Conservation (phyloP, 805 yeast species). For the Metschnikowia cubensis region DNA sequence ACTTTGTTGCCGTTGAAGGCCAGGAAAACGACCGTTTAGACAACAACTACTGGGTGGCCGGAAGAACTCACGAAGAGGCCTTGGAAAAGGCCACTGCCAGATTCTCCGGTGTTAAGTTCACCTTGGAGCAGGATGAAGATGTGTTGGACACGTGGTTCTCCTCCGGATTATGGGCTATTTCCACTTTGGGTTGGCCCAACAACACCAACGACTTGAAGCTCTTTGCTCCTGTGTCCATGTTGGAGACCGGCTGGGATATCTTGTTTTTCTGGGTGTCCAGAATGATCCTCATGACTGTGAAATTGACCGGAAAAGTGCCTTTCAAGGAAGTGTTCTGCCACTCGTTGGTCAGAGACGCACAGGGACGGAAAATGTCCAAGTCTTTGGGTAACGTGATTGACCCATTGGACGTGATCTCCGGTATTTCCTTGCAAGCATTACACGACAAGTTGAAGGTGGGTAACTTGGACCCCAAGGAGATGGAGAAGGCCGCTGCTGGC, state of each 20-base stretch:
- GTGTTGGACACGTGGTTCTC: slow-evolving; percentile 99
- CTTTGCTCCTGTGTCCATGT: slow-evolving; percentile 87
- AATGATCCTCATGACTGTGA: slow-evolving; percentile 89
- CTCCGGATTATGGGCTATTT: slow-evolving; percentile 96
- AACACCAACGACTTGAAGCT: slow-evolving; percentile 64
- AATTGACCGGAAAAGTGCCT: slow-evolving; percentile 87
- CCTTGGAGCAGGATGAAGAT: slow-evolving; percentile 93
- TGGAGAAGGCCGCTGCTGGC: slow-evolving; percentile 82
- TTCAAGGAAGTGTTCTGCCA: slow-evolving; percentile 97
- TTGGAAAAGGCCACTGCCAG: slow-evolving; percentile 68
- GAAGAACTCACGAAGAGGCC: slow-evolving; percentile 81
- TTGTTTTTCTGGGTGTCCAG: slow-evolving; percentile 98
- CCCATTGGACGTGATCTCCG: slow-evolving; percentile 89
- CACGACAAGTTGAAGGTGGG: slow-evolving; percentile 76
- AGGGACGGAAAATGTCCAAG: slow-evolving; percentile 98
- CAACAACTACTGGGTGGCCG: slow-evolving; percentile 86
- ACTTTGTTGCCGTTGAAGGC: slow-evolving; percentile 80
- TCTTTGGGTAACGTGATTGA: slow-evolving; percentile 95
- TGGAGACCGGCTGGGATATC: slow-evolving; percentile 99
- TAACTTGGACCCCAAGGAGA: slow-evolving; percentile 85
- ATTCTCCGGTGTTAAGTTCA: slow-evolving; percentile 66
- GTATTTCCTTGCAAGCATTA: slow-evolving; percentile 74
- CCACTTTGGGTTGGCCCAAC: slow-evolving; percentile 95
- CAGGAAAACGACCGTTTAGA: slow-evolving; percentile 57
- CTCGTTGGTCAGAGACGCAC: slow-evolving; percentile 97